Base-by-base conservation (phyloP, 2,329 filamentous ascomycete species). In the Sclerotinia glacialis region DNA sequence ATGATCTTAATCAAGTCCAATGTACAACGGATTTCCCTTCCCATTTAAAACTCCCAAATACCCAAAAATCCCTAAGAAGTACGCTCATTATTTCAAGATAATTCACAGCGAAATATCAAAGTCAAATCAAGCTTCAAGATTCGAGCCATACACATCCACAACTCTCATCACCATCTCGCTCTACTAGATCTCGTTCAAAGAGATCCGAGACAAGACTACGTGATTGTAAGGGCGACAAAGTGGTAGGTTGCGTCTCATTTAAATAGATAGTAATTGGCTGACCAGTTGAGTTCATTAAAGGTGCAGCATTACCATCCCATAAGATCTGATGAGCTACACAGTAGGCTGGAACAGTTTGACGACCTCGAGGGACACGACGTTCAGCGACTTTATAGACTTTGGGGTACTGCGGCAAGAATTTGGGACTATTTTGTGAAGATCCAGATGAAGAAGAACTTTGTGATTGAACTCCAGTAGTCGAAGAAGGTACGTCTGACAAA, bases 371-470 rank as follows among this genome's bases (percentile, higher is more conserved):
- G 37, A 76, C 65, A 31, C 88, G 83, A 62, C 86, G 84, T 76
- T 90, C 87, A 74, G 88, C 85, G 55, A 90, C 81, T 76, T 90
- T 90, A 72, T 89, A 80, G 34, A 85, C 80, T 61, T 84, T 86
- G 0, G 87, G 86, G 70, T 84, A 84, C 3, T 73, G 72, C 26
- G 74, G 69, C 16, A 78, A 67, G 50, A 69, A 70, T 67, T 75
- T 71, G 67, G 74, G 71, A 46, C 58, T 44, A 46, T 67, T 56
- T 26, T 68, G 54, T 21, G 66, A 67, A 16, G 67, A 65, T 40
- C 69, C 62, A 3, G 55, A 67, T 21, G 72, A 67, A 49, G 69
- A 58, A 16, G 52, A 46, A 26, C 37, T 34, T 23, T 59, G 56
- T 53, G 44, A 37, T 47, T 42, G 26, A 42, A 26, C 21, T 49